Percentiles rank a stretch among this genome's conserved stretches.
Conservation (phyloP, 148 eudicot genomes). For the Amaranthus hypochondriacus region DNA sequence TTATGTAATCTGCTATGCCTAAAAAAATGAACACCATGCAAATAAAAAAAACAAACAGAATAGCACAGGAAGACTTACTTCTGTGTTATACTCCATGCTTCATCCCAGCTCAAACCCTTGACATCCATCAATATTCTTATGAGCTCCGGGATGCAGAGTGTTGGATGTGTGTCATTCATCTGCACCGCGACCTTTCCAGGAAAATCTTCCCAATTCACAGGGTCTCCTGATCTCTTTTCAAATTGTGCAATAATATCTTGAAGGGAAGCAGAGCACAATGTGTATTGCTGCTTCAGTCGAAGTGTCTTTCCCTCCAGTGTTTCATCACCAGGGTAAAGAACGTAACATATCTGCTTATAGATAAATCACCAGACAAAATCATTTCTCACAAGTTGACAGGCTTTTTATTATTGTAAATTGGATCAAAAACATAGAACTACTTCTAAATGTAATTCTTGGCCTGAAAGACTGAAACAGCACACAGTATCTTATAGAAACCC, state of each 20-base stretch:
- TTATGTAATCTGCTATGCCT: background rate
- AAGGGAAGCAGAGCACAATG: conserved; percentile 93
- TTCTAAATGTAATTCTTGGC: background rate
- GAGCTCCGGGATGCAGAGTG: conserved; percentile 94
- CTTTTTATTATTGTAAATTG: background rate
- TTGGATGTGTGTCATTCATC: conserved; percentile 99
- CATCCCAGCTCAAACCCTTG: conserved; percentile 78
- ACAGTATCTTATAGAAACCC: background rate
- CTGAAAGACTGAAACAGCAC: background rate
- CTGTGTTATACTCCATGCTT: conserved; percentile 83
- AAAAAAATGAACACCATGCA: background rate
- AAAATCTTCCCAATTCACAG: conserved; percentile 68
- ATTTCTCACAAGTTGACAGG: conserved; percentile 9
- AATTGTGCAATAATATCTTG: conserved; percentile 88
- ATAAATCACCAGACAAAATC: conserved; percentile 6
- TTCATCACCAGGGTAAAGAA: conserved; percentile 91
- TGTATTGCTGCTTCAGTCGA: conserved; percentile 91
- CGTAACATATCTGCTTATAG: conserved; percentile 69
- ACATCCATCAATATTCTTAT: conserved; percentile 84
- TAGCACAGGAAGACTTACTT: conserved; percentile 36
- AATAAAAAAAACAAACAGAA: background rate
- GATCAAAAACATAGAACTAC: background rate
- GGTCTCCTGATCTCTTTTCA: conserved; percentile 74
- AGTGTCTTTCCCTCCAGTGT: conserved; percentile 80
- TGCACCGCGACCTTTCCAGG: conserved; percentile 94